These are phyloP conservation scores for Deuterostichococcus epilithicus DNA, from an alignment of 139 green algal genomes.

Conservation along the genomic window DNA sequence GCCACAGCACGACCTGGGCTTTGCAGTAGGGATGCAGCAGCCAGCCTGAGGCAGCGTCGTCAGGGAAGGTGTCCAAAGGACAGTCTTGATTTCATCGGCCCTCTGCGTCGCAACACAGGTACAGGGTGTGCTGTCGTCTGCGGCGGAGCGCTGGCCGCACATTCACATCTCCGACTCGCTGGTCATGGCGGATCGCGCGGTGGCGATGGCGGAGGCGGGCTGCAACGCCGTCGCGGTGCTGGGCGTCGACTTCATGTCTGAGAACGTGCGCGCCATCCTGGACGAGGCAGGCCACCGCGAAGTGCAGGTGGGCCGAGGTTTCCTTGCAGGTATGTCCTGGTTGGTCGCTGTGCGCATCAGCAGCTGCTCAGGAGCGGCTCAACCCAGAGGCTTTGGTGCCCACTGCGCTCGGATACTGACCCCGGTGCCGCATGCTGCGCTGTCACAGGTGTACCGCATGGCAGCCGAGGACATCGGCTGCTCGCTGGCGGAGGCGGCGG, in stretches of 20 bases:
- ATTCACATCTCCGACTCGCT: conserved; percentile 94
- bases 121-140: conserved; percentile 85
- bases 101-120: conserved; percentile 41
- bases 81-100: too few relatives aligned
- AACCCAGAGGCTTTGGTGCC: too few relatives aligned
- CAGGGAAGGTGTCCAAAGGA: too few relatives aligned
- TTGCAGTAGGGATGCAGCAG: too few relatives aligned
- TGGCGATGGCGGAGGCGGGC: conserved; percentile 78
- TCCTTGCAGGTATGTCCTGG: background rate
- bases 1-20: too few relatives aligned
- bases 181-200: conserved; percentile 83
- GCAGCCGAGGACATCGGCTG: conserved; percentile 81
- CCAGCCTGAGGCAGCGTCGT: too few relatives aligned
- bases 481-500: conserved; percentile 92
- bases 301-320: conserved; percentile 29
- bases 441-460: conserved; percentile 88
- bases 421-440: background rate
- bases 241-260: conserved; percentile 98
- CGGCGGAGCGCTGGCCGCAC: conserved; percentile 81
- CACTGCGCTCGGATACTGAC: too few relatives aligned
- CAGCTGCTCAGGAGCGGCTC: too few relatives aligned
- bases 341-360: too few relatives aligned
- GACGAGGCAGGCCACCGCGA: conserved; percentile 71
- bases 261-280: conserved; percentile 97
- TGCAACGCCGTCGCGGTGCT: conserved; percentile 87